Percentiles rank a stretch among this genome's conserved stretches.
Conservation (phyloP, 2,329 filamentous ascomycete genomes). For the Sporothrix sp. region DNA sequence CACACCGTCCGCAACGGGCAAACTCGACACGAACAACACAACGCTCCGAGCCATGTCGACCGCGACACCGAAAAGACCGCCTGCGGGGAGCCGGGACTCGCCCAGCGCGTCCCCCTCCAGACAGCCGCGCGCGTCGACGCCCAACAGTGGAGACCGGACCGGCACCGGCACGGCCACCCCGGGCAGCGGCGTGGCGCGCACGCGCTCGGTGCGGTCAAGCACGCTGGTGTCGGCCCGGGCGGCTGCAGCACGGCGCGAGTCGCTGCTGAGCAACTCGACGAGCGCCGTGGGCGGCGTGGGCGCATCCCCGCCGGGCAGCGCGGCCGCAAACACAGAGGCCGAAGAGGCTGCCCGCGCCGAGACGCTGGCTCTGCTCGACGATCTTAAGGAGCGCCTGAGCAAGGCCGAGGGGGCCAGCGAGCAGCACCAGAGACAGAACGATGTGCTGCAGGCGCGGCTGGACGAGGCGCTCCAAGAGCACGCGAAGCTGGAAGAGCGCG, state of each 20-base stretch:
- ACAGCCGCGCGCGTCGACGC: slow-evolving; percentile 37
- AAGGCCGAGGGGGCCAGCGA: slow-evolving; percentile 71
- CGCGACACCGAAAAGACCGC: slow-evolving; percentile 42
- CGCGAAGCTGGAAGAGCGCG: slow-evolving; percentile 72
- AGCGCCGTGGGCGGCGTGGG: not conserved
- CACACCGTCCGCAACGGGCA: too few species aligned
- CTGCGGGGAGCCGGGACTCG: slow-evolving; percentile 34
- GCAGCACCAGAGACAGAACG: slow-evolving; percentile 72
- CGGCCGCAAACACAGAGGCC: slow-evolving; percentile 28
- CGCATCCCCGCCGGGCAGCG: not conserved
- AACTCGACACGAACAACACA: not conserved
- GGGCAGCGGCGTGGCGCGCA: slow-evolving; percentile 38
- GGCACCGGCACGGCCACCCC: slow-evolving; percentile 29
- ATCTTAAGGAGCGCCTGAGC: slow-evolving; percentile 72
- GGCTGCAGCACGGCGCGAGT: slow-evolving; percentile 46
- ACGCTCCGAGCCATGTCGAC: slow-evolving; percentile 44
- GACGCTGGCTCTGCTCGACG: slow-evolving; percentile 67
- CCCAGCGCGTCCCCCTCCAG: slow-evolving; percentile 29
- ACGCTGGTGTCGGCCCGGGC: slow-evolving; percentile 64
- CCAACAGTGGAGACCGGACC: slow-evolving; percentile 19
- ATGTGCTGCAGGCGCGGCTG: slow-evolving; percentile 74
- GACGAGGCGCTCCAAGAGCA: slow-evolving; percentile 82
- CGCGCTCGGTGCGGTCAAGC: slow-evolving; percentile 54
- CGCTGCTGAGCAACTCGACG: slow-evolving; percentile 29
- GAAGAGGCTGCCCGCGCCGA: slow-evolving; percentile 72